Base-by-base conservation (phyloP, 257 asterid species). In the Euphrasia confusa region DNA sequence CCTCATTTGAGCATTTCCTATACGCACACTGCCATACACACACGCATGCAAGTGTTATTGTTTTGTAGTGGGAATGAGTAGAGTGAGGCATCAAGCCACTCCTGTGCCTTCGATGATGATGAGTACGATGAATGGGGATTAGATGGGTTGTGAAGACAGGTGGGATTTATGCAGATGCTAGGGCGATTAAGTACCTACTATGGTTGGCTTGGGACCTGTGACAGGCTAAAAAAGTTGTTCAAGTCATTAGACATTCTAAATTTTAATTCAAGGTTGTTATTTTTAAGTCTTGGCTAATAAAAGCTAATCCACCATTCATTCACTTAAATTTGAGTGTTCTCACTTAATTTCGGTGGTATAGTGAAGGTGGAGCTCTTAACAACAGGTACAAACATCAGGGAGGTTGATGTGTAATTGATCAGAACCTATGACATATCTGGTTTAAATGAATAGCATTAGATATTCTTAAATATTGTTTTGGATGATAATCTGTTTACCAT, bases 361-460 rank as follows among this genome's bases (percentile, higher is more conserved):
- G 37, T 10, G 17, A 48, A 32, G 47, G 47, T 5, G 30, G 28
- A 48, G 50, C 17, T 24, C 10, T 24, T 63, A 10, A 15, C 13
- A 14, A 30, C 10, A 48, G 12, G 58, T 33, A 49, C 8, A 49
- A 48, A 52, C 18, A 30, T 32, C 18, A 14, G 15, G 14, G 56
- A 9, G 61, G 26, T 64, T 60, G 42, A 60, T 39, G 53, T 60
- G 18, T 39, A 60, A 1, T 50, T 14, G 33, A 37, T 55, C 17
- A 17, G 39, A 54, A 54, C 26, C 27, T 53, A 26, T 4, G 30
- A 24, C 54, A 4, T 42, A 14, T 40, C 14, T 57, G 32, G 35
- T 27, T 24, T 44, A 14, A 37, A 48, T 30, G 35, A 48, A 45
- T 48, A 5, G 17, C 32, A 11, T 39, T 26, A 2, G 9, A 28